Conservation (phyloP, 1,284 basidiomycete genomes). For the Rhizoctonia solani region DNA sequence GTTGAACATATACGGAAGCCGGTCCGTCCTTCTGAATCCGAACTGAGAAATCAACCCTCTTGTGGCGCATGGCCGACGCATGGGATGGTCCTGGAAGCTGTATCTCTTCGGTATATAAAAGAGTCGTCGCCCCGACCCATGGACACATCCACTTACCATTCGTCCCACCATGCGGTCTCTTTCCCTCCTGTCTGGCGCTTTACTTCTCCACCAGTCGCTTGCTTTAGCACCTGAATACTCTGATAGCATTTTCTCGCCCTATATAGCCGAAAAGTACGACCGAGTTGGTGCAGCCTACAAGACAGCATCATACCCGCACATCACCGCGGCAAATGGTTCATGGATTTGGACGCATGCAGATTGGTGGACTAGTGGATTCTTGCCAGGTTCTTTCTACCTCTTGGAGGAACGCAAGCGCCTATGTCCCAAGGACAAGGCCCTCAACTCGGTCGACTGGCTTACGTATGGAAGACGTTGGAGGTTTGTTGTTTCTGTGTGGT, state of each 20-base stretch:
- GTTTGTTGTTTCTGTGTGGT: background rate
- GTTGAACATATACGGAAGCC: background rate
- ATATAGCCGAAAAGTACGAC: slow-evolving; percentile 23
- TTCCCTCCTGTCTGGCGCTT: background rate
- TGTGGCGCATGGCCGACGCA: background rate
- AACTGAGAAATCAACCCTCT: background rate
- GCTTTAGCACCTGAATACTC: slow-evolving; percentile 6
- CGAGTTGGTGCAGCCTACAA: slow-evolving; percentile 13
- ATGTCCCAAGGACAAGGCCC: slow-evolving; percentile 45
- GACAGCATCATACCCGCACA: slow-evolving; percentile 63
- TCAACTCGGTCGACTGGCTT: slow-evolving; percentile 49
- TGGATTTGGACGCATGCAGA: slow-evolving; percentile 60
- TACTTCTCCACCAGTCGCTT: background rate
- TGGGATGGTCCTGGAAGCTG: background rate
- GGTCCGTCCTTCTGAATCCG: background rate
- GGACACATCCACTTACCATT: background rate
- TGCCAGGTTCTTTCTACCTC: slow-evolving; percentile 63
- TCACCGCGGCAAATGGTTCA: slow-evolving; percentile 53
- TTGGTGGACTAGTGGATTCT: slow-evolving; percentile 71
- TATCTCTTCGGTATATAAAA: background rate
- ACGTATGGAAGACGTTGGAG: slow-evolving; percentile 54
- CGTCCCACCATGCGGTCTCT: slow-evolving; percentile 1
- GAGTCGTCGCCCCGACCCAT: background rate
- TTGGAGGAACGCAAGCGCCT: slow-evolving; percentile 53
- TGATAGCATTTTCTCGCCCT: slow-evolving; percentile 23